Conservation (phyloP, 257 asterid genomes). For the Nicotiana paniculata region DNA sequence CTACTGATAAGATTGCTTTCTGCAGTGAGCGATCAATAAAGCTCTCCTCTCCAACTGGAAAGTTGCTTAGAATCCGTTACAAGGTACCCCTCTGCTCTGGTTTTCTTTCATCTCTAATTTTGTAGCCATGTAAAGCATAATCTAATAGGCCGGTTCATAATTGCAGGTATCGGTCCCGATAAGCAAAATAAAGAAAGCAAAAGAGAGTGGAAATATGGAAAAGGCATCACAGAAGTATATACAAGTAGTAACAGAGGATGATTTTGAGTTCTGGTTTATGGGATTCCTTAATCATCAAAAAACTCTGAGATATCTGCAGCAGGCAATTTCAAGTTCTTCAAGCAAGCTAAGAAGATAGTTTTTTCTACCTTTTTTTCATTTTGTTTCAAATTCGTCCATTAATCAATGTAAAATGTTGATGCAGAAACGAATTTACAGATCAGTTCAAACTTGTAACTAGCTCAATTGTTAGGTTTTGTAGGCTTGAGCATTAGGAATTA, state of each 20-base stretch:
- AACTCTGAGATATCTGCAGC: constrained; percentile 27
- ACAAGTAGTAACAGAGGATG: constrained; percentile 33
- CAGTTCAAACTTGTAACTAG: not conserved
- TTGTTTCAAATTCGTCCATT: not conserved
- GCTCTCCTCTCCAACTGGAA: constrained; percentile 30
- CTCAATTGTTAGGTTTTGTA: not conserved
- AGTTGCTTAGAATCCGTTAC: constrained; percentile 25
- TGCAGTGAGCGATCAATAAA: constrained; percentile 46
- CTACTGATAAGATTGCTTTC: constrained; percentile 33
- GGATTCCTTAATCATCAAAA: constrained; percentile 38
- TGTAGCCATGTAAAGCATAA: not conserved
- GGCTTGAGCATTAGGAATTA: not conserved
- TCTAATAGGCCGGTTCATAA: not conserved
- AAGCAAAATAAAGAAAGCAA: constrained; percentile 21
- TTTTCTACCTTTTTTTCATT: not conserved
- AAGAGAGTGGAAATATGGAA: constrained; percentile 19
- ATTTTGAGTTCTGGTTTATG: constrained; percentile 52
- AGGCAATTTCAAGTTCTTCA: constrained; percentile 10
- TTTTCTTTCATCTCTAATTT: not conserved
- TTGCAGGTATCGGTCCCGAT: constrained; percentile 32
- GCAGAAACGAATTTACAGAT: not conserved
- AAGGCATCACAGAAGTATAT: constrained; percentile 35
- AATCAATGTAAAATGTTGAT: not conserved
- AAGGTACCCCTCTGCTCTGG: constrained; percentile 16
- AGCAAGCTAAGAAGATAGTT: constrained; percentile 3